Evolutionary conservation across 2,329 filamentous ascomycete species (phyloP), one percentile per base, ranked within the genome.

Genomic region (Paecilomyces fulvus): DNA sequence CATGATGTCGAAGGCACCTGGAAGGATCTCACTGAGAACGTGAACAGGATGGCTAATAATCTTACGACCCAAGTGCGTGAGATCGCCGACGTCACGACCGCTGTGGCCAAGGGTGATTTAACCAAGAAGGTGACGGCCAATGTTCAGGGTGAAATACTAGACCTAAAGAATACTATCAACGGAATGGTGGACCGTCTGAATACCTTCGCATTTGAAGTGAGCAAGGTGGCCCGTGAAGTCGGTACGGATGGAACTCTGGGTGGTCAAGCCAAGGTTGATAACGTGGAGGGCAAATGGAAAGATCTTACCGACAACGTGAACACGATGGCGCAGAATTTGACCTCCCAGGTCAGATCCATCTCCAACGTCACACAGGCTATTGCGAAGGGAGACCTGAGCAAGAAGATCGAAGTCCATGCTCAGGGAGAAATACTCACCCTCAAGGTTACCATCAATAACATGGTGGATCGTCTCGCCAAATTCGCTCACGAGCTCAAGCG

Each of bases 11-110:
- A 95, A 73, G 92, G 92, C 59, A 96, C 92, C 52, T 96, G 92
- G 92, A 89, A 90, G 68, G 90, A 95, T 68, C 79, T 96, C 58
- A 96, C 92, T 4, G 87, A 91, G 67, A 91, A 90, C 58, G 92
- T 96, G 73, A 96, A 96, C 74, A 87, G 90, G 65, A 96, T 96
- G 92, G 92, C 92, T 67, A 92, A 92, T 80, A 96, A 96, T 73
- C 77, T 96, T 63, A 96, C 92, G 1, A 94, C 92, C 9, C 92
- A 96, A 77, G 92, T 96, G 67, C 87, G 92, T 75, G 91, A 96
- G 73, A 96, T 96, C 63, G 92, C 92, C 60, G 89, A 92, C 67
- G 92, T 96, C 54, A 96, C 92, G 2, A 95, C 91, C 1, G 92
- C 92, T 57, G 92, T 96, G 58, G 92, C 92, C 54, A 88, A 87